Base-by-base conservation (phyloP, 805 yeast genomes). In the Spathaspora hagerdaliae region DNA sequence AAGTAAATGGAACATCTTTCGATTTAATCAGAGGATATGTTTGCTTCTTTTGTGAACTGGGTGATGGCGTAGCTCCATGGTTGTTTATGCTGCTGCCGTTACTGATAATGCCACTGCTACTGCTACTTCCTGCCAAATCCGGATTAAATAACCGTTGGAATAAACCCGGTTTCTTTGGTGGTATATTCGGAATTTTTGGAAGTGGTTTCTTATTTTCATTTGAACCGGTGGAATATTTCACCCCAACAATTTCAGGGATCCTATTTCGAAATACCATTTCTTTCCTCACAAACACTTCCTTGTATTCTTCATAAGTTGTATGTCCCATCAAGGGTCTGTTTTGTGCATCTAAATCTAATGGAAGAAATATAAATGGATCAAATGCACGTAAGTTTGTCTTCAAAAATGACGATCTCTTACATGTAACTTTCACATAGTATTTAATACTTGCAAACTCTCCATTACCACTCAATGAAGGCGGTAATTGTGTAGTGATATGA, bases 391-490 rank as follows among this genome's bases (percentile, higher is more conserved):
- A 54, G 48, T 79, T 82, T 27, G 69, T 42, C 44, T 74, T 73
- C 45, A 78, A 63, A 31, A 79, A 54, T 2, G 81, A 70, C 1
- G 82, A 61, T 39, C 82, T 57, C 46, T 76, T 77, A 36, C 82
- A 81, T 0, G 87, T 82, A 8, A 73, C 85, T 59, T 82, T 82
- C 44, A 83, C 69, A 55, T 74, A 82, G 56, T 82, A 82, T 45
- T 71, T 66, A 41, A 80, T 60, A 9, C 59, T 55, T 7, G 77
- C 79, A 55, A 55, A 58, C 33, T 62, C 58, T 11, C 64, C 66
- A 53, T 53, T 56, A 19, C 58, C 68, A 27, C 56, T 50, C n/a
- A 65, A 48, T 2, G 71, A 61, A 1, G 73, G 73, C 1, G 73
- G 73, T 19, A 67, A 54, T 43, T 60, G 69, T 2, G 53, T 31